phyloP scores from a whole-genome alignment of 129 eudicot species.

The Artemisia annua region DNA sequence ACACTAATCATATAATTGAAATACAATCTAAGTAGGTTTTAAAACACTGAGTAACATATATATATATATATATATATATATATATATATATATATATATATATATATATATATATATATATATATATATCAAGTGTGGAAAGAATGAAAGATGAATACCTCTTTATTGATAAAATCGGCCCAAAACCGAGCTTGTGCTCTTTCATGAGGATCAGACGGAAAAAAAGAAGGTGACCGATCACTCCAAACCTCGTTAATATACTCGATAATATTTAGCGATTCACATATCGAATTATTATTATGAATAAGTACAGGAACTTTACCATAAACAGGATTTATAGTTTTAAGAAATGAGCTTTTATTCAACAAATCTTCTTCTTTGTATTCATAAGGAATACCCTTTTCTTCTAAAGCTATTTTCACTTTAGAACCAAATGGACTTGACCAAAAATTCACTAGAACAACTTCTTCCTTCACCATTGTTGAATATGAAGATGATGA shows the following conservation, averaged over 20 bases:
- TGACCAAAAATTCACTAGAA: conserved; percentile 33
- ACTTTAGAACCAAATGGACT: conserved; percentile 39
- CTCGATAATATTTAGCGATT: conserved; percentile 36
- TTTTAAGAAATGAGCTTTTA: conserved; percentile 22
- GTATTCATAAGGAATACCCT: conserved; percentile 35
- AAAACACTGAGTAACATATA: not conserved
- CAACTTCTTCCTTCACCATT: conserved; percentile 36
- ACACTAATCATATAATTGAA: no score
- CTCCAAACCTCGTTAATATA: conserved; percentile 36
- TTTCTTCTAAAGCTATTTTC: conserved; percentile 41
- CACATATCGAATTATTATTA: conserved; percentile 23
- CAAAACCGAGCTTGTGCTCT: conserved; percentile 43
- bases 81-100: no score
- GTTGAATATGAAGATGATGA: not conserved
- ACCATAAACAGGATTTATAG: conserved; percentile 36
- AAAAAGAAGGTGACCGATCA: conserved; percentile 19
- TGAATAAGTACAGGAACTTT: conserved; percentile 41
- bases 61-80: no score
- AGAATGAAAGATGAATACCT: conserved; percentile 24
- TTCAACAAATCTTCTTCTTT: conserved; percentile 38
- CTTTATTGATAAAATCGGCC: conserved; percentile 39
- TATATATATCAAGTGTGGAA: no score
- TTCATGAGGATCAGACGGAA: conserved; percentile 37
- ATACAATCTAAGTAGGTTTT: no score
- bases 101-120: no score